Evolutionary conservation across 2,329 filamentous ascomycete species (phyloP), one percentile per base, ranked within the genome.

Genomic region (Colletotrichum sublineola): DNA sequence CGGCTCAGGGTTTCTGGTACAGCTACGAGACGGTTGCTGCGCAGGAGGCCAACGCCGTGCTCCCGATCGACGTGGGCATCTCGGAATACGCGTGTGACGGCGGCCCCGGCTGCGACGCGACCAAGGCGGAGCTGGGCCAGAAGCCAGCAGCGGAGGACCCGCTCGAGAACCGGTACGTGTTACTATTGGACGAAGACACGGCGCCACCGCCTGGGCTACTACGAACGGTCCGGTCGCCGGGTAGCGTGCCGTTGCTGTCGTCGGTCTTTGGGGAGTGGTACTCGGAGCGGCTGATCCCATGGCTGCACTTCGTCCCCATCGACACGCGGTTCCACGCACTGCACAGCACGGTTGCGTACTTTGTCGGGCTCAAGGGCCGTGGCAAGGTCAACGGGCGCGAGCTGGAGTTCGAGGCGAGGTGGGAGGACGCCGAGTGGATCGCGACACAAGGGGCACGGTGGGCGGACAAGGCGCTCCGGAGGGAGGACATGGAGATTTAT

Each of bases 221-320:
- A 12, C 87, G 88, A 0, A 91, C 92, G 70, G 80, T 96, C 6
- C 87, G 88, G 58, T 94, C 92, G 20, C 84, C 84, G 74, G 60
- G 69, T 38, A 91, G 88, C 60, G 85, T 95, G 6, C 93, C 93
- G 0, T 89, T 96, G 78, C 86, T 94, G 75, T 89, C 90, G 1
- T 90, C 90, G 0, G 84, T 96, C 8, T 96, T 95, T 80, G 88
- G 90, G 33, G 90, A 94, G 78, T 97, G 94, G 94, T 94, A 92
- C 80, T 92, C 93, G 71, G 90, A 91, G 62, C 89, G 94, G 7
- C 81, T 96, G 20, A 88, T 86, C 70, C 89, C 94, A 0, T 97
- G 94, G 94, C 83, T 91, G 56, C 94, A 97, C 79, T 96, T 94
- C 76, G 91, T 96, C 1, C 94, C 94, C 11, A 82, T 95, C 20